Evolutionary conservation across 768 basidiomycete genomes (phyloP).

Genomic region (Russula griseocarnosa): DNA sequence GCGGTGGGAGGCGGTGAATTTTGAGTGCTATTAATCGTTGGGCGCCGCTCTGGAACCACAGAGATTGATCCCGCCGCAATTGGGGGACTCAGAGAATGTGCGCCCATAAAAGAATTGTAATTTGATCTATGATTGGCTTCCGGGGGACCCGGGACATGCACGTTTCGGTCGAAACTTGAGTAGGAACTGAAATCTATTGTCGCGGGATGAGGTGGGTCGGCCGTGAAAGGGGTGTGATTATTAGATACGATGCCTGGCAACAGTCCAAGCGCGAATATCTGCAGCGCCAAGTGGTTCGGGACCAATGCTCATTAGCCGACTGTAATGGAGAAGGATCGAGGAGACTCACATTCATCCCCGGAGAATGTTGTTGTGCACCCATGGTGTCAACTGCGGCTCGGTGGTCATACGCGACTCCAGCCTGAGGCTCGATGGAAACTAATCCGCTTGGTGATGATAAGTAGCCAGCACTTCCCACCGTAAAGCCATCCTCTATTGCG

Average conservation of each 20-base stretch:
- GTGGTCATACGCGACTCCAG: not conserved
- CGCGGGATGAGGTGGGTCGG: not conserved
- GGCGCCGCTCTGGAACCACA: slow-evolving; percentile 3
- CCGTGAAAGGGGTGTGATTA: not conserved
- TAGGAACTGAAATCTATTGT: not conserved
- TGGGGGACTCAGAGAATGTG: not conserved
- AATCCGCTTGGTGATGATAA: not conserved
- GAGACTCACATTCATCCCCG: not conserved
- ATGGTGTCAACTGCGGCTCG: not conserved
- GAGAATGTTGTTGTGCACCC: not conserved
- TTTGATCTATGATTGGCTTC: not conserved
- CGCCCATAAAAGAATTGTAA: not conserved
- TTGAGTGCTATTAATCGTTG: not conserved
- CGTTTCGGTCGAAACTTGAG: not conserved
- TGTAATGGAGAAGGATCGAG: not conserved
- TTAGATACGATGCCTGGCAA: not conserved
- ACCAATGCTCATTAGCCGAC: not conserved
- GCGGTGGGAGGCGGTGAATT: not conserved
- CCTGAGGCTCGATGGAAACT: not conserved
- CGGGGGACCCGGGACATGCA: not conserved
- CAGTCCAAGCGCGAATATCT: not conserved
- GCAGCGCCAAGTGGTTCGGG: not conserved
- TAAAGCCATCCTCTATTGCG: not conserved
- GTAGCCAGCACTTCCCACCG: not conserved
- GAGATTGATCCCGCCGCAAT: slow-evolving; percentile 1